phyloP scores from a whole-genome alignment of 768 basidiomycete genomes.

The Termitomyces titanicus region DNA sequence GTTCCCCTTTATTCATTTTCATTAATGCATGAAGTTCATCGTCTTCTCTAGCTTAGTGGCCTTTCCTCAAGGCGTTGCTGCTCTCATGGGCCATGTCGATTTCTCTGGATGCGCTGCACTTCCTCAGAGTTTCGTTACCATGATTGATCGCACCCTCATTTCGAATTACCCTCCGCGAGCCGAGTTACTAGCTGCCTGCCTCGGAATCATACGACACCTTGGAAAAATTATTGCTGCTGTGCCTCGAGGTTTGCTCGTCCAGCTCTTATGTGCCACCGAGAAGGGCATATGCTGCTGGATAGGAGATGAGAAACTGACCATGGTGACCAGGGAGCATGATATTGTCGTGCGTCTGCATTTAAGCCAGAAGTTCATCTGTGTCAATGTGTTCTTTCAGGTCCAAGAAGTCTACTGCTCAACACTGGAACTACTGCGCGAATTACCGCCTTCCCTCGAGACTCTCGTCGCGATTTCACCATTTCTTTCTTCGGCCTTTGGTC shows the following conservation, averaged over 20 bases:
- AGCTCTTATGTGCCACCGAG: conserved; percentile 32
- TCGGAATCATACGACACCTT: conserved; percentile 34
- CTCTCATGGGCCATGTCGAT: conserved; percentile 21
- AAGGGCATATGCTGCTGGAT: conserved; percentile 49
- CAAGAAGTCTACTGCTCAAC: conserved; percentile 40
- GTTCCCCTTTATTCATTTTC: neutral
- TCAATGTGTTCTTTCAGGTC: conserved; percentile 21
- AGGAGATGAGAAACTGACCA: conserved; percentile 36
- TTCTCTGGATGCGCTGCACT: conserved; percentile 13
- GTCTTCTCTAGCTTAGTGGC: conserved; percentile 16
- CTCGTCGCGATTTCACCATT: conserved; percentile 42
- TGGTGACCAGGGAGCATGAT: conserved; percentile 44
- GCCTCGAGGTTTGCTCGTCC: conserved; percentile 24
- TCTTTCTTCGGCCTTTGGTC: conserved; percentile 46
- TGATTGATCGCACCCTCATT: conserved; percentile 27
- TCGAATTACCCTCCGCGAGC: conserved; percentile 30
- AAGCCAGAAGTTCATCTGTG: neutral
- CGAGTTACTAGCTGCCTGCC: conserved; percentile 22
- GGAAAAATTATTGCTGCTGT: conserved; percentile 28
- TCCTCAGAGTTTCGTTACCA: conserved; percentile 22
- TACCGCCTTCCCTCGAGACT: conserved; percentile 36
- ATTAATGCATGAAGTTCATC: neutral
- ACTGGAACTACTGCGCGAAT: conserved; percentile 33
- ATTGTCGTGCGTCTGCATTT: conserved; percentile 35
- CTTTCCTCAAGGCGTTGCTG: conserved; percentile 19